Evolutionary conservation across 164 flowering plant species (phyloP).

Genomic region (Tinospora cordifolia): DNA sequence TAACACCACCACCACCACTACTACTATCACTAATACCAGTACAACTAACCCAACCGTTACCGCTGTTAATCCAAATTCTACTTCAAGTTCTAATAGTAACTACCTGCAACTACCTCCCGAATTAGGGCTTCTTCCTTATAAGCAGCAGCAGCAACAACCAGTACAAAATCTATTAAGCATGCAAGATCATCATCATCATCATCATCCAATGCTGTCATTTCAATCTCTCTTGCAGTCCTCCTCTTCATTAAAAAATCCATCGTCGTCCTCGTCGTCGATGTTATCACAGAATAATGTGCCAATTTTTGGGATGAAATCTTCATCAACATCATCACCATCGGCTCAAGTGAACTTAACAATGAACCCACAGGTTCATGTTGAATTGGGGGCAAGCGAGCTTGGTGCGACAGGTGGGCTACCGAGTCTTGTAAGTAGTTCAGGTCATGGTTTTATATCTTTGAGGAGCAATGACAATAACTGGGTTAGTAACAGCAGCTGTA

Average conservation of each 20-base stretch:
- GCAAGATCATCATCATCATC: constrained; percentile 14
- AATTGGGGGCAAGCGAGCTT: background rate
- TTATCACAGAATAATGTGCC: constrained; percentile 11
- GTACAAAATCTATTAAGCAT: constrained; percentile 27
- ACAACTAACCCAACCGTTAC: background rate
- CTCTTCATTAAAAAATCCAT: constrained; percentile 12
- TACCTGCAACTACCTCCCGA: constrained; percentile 21
- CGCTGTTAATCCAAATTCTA: background rate
- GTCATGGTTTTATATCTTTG: constrained; percentile 5
- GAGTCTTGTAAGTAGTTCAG: constrained; percentile 9
- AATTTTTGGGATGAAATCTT: constrained; percentile 13
- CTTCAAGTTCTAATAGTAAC: constrained; percentile 16
- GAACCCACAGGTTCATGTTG: background rate
- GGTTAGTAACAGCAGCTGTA: constrained; percentile 19
- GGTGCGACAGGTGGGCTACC: constrained; percentile 11
- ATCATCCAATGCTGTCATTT: constrained; percentile 27
- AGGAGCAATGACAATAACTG: constrained; percentile 10
- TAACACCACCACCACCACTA: background rate
- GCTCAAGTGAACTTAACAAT: background rate
- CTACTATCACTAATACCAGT: background rate
- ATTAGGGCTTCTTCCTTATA: constrained; percentile 18
- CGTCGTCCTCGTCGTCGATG: background rate
- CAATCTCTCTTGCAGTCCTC: constrained; percentile 29
- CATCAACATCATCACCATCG: background rate
- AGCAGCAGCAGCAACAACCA: constrained; percentile 8